Conservation (phyloP, 2,329 filamentous ascomycete genomes). For the Monilinia fructigena region DNA sequence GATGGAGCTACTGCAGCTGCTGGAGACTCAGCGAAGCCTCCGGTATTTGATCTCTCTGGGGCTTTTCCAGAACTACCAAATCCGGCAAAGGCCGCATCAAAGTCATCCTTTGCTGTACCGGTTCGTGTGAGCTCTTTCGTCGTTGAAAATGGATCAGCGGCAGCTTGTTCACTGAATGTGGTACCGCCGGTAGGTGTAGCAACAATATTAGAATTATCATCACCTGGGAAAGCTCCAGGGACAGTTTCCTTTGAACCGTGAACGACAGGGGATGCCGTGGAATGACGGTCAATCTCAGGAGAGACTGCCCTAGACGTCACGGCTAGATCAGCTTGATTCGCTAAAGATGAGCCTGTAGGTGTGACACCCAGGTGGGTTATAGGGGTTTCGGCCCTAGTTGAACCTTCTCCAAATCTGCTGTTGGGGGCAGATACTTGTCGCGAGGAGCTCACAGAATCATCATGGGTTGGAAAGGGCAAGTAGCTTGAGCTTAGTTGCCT, state of each 20-base stretch:
- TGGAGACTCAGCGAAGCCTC: conserved; percentile 40
- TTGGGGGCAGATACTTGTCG: conserved; percentile 73
- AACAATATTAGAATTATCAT: conserved; percentile 46
- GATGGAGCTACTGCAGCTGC: conserved; percentile 47
- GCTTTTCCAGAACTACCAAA: conserved; percentile 55
- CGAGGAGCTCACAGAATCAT: conserved; percentile 72
- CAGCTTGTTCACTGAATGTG: conserved; percentile 48
- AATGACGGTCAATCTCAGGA: conserved; percentile 37
- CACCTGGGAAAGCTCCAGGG: conserved; percentile 55
- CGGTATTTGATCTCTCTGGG: conserved; percentile 50
- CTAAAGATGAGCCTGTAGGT: conserved; percentile 37
- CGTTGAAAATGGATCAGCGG: conserved; percentile 53
- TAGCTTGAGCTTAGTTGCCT: conserved; percentile 76
- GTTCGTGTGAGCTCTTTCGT: conserved; percentile 52
- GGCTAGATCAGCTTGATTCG: conserved; percentile 32
- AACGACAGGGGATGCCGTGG: conserved; percentile 36
- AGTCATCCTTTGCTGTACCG: conserved; percentile 66
- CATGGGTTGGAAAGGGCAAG: conserved; percentile 65
- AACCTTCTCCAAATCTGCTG: conserved; percentile 58
- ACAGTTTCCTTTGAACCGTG: conserved; percentile 43
- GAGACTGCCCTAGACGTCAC: conserved; percentile 32
- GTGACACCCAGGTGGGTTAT: conserved; percentile 40
- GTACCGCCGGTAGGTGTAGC: conserved; percentile 50
- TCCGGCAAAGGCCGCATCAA: conserved; percentile 80
- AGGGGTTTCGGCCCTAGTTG: conserved; percentile 42